These are phyloP conservation scores for Musa acuminata DNA, from an alignment of 176 grass and related monocot genomes.

Conservation along the genomic window DNA sequence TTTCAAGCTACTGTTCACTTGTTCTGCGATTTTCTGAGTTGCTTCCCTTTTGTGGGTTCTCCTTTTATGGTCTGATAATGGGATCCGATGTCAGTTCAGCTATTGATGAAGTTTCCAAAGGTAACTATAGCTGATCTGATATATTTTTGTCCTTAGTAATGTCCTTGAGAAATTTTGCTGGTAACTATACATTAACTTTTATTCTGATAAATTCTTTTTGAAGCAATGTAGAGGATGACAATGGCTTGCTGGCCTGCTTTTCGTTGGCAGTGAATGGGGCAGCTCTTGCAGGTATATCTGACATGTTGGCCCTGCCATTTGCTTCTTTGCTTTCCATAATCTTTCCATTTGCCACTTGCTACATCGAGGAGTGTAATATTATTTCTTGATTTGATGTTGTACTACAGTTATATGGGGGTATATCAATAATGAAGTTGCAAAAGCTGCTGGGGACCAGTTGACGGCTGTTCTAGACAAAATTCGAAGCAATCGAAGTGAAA, in stretches of 20 bases:
- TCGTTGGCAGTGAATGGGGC: slow-evolving; percentile 54
- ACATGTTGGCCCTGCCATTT: slow-evolving; percentile 7
- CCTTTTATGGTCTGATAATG: slow-evolving; percentile 63
- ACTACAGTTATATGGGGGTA: slow-evolving; percentile 55
- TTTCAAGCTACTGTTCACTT: slow-evolving; percentile 45
- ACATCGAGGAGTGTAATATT: background rate
- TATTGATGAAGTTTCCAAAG: slow-evolving; percentile 52
- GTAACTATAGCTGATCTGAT: slow-evolving; percentile 27
- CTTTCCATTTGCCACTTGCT: background rate
- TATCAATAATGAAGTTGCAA: slow-evolving; percentile 45
- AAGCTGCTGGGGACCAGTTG: slow-evolving; percentile 36
- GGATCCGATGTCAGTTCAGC: slow-evolving; percentile 43
- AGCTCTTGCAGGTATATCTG: slow-evolving; percentile 53
- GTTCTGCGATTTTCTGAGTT: slow-evolving; percentile 42
- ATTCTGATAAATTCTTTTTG: slow-evolving; percentile 33
- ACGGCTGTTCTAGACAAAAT: slow-evolving; percentile 42
- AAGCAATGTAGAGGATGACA: slow-evolving; percentile 53
- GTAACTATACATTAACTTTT: background rate
- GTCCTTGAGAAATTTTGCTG: background rate
- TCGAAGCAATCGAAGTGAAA: slow-evolving; percentile 31
- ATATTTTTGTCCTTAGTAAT: slow-evolving; percentile 11
- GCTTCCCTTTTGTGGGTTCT: slow-evolving; percentile 61
- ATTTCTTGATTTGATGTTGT: background rate
- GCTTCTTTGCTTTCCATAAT: background rate
- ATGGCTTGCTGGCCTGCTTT: slow-evolving; percentile 38